phyloP scores from a whole-genome alignment of 176 grass and related monocot genomes.

The Chloris gayana region DNA sequence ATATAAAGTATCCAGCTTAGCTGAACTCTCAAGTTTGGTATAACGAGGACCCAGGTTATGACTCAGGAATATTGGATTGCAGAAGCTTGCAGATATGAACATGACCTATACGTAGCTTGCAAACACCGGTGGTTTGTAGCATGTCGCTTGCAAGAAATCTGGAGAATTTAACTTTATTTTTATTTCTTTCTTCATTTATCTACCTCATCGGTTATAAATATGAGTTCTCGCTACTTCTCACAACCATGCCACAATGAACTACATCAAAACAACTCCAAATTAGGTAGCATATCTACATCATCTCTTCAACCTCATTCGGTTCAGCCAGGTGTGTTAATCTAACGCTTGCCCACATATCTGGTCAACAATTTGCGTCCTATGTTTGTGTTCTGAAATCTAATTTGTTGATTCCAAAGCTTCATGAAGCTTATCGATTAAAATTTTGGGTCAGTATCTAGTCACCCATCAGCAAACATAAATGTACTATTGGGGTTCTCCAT shows the following conservation, averaged over 20 bases:
- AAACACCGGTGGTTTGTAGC: not conserved
- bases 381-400: not conserved
- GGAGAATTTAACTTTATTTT: no score
- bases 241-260: not conserved
- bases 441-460: not conserved
- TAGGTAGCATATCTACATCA: not conserved
- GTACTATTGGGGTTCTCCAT: no score
- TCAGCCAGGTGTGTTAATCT: no score
- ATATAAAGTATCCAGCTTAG: not conserved
- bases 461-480: not conserved
- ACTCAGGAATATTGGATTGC: not conserved
- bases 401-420: not conserved
- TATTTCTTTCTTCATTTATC: no score
- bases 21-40: constrained; percentile 5
- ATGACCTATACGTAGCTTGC: not conserved
- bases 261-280: not conserved
- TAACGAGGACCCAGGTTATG: not conserved
- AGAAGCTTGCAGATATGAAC: not conserved
- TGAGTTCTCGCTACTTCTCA: not conserved
- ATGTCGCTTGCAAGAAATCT: not conserved
- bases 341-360: no score
- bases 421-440: not conserved
- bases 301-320: no score
- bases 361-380: not conserved
- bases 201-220: not conserved